These are phyloP conservation scores for Metschnikowia hibisci DNA, from an alignment of 805 yeast species.

Conservation along the genomic window DNA sequence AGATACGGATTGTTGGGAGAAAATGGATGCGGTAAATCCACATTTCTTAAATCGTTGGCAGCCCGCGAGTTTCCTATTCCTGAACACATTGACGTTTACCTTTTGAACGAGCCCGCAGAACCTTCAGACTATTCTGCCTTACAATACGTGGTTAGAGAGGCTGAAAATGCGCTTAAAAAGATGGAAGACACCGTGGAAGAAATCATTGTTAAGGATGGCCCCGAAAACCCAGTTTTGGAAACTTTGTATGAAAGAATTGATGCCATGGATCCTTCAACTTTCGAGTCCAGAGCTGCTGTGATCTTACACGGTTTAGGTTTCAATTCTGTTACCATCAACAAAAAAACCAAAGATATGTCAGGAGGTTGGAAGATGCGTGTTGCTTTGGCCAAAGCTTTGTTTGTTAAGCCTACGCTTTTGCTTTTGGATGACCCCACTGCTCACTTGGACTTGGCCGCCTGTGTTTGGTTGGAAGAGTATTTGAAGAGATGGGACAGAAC, in stretches of 20 bases:
- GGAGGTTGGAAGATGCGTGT: slow-evolving; percentile 99
- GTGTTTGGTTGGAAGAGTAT: slow-evolving; percentile 99
- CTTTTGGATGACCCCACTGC: slow-evolving; percentile 98
- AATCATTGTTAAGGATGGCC: slow-evolving; percentile 85
- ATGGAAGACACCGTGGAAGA: slow-evolving; percentile 90
- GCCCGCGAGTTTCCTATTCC: slow-evolving; percentile 97
- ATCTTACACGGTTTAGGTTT: slow-evolving; percentile 97
- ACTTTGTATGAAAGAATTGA: slow-evolving; percentile 93
- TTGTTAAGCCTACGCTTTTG: slow-evolving; percentile 94
- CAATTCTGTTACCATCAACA: slow-evolving; percentile 78
- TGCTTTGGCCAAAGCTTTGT: slow-evolving; percentile 94
- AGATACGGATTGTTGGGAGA: slow-evolving; percentile 97
- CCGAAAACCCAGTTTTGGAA: slow-evolving; percentile 83
- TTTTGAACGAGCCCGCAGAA: slow-evolving; percentile 96
- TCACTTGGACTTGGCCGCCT: slow-evolving; percentile 97
- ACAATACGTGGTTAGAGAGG: slow-evolving; percentile 96
- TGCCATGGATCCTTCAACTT: slow-evolving; percentile 91
- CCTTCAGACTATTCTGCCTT: slow-evolving; percentile 89
- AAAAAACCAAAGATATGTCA: slow-evolving; percentile 97
- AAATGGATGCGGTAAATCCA: slow-evolving; percentile 98
- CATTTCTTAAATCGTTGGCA: slow-evolving; percentile 88
- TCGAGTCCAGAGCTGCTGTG: slow-evolving; percentile 93
- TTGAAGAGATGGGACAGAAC: slow-evolving; percentile 91
- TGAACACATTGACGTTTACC: slow-evolving; percentile 82
- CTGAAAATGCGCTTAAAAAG: slow-evolving; percentile 86